Base-by-base conservation (phyloP, 1,284 basidiomycete species). In the Ceratobasidium papillatum region DNA sequence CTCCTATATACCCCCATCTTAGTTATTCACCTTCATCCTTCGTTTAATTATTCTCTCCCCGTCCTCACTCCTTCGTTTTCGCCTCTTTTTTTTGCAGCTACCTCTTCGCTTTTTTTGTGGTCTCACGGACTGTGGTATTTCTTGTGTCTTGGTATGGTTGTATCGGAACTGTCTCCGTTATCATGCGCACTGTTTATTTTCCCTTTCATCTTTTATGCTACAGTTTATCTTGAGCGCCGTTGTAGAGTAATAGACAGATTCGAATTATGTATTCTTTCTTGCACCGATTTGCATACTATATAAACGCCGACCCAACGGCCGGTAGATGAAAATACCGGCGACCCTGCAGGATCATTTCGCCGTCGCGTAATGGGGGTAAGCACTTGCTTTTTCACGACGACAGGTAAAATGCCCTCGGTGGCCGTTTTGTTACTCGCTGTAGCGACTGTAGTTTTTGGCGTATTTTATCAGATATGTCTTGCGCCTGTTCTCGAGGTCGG, bases 171-270 rank as follows among this genome's bases (percentile, higher is more conserved):
- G 27, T 61, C n/a, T n/a, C 56, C 63, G 52, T 59, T 65, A 17
- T 59, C 54, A 43, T 27, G 36, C 54, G 56, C 56, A 54, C 41
- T 25, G 59, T 17, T 75, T 63, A 47, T 68, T 69, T 49, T 65
- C 56, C 49, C 22, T 30, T 56, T 38, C 38, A 9, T 66, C 25
- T 59, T 49, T 63, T 43, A 58, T 72, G 68, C 47, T 59, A 75
- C 66, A 63, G 30, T 72, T 59, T 38, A 54, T 72, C 59, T 61
- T 61, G 68, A 61, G 68, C 54, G 49, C 66, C 43, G 34, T 72
- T 72, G 68, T 72, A 72, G 68, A 72, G 58, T 72, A 72, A 41
- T 72, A 72, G 68, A 72, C 68, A 72, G 58, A 56, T 72, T 52
- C 74, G 74, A 61, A 30, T 58, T 75, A 75, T 71, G 66, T 69